Base-by-base conservation (phyloP, 2,329 filamentous ascomycete genomes). In the Didymella pinodella region DNA sequence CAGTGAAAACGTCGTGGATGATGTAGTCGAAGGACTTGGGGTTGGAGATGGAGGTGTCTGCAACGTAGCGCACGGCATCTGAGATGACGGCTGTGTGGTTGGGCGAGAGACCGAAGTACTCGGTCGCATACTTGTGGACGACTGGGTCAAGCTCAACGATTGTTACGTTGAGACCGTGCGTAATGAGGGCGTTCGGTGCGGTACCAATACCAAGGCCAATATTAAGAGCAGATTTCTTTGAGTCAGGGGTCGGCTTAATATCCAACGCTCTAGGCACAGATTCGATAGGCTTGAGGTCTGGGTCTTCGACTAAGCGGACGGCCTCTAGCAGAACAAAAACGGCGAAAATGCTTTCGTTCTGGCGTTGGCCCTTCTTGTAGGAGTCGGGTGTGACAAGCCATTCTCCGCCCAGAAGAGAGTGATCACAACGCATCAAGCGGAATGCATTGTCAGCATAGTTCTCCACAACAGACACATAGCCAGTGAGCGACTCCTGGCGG, bases 321-420 rank as follows among this genome's bases (percentile, higher is more conserved):
- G 94, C 92, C 76, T 99, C 95, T 1, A 99, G 86, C 84, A 97
- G 96, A 26, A 92, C 89, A 75, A 99, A 99, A n/a, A 98, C 90
- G 10, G 92, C 90, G 74, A 98, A 99, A 55, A 99, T 92, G 0
- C 94, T 92, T 77, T 99, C 95, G 11, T 87, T 86, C 18, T 92
- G 80, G 44, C 84, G 76, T 67, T 82, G 79, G 45, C 78, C 80
- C 59, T 78, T 73, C 38, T 67, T 64, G 26, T 68, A 67, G 29
- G 80, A 62, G 46, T 74, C 60, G 2, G 76, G 74, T 1, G 83
- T 85, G 74, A 88, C 77, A 12, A 89, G 84, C 94, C 94, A 99
- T 77, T 97, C 91, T 34, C 95, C 95, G 40, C 95, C 95, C 1
- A 99, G 84, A 31, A 99, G 83, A 70, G 93, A 97, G 76, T 99